Evolutionary conservation across 2,329 filamentous ascomycete genomes (phyloP).

Genomic region (Elsinoe ampelina): DNA sequence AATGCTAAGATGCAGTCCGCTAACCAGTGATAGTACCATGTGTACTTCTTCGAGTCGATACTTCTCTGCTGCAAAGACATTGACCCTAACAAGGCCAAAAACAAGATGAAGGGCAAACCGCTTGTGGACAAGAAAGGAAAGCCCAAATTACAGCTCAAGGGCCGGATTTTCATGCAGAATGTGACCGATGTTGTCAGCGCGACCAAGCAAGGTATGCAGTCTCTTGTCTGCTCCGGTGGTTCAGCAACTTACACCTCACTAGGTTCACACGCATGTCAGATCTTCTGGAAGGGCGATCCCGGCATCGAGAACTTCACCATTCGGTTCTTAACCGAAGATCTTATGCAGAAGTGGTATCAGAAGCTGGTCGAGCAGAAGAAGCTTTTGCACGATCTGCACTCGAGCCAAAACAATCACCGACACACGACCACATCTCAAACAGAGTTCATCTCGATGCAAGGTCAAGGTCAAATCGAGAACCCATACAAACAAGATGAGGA

Average conservation of each 20-base stretch:
- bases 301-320: constrained; percentile 95
- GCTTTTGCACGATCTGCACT: constrained; percentile 8
- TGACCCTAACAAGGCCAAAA: constrained; percentile 70
- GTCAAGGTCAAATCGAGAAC: constrained; percentile 60
- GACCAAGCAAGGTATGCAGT: constrained; percentile 67
- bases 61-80: constrained; percentile 95
- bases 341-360: constrained; percentile 76
- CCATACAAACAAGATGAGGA: constrained; percentile 61
- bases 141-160: constrained; percentile 75
- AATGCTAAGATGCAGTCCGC: background rate
- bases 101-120: constrained; percentile 63
- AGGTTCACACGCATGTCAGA: constrained; percentile 93
- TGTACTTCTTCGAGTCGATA: constrained; percentile 94
- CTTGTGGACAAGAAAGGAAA: constrained; percentile 64
- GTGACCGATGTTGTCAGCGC: constrained; percentile 89
- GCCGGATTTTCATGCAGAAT: constrained; percentile 97
- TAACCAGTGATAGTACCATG: constrained; percentile 62
- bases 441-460: constrained; percentile 72
- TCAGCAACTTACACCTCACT: constrained; percentile 6
- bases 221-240: background rate
- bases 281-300: constrained; percentile 96
- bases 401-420: constrained; percentile 10
- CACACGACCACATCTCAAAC: constrained; percentile 50
- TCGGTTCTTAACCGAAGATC: constrained; percentile 82
- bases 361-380: constrained; percentile 16